Evolutionary conservation across 495 filamentous ascomycete genomes (phyloP).

Genomic region (Neurospora sp.): DNA sequence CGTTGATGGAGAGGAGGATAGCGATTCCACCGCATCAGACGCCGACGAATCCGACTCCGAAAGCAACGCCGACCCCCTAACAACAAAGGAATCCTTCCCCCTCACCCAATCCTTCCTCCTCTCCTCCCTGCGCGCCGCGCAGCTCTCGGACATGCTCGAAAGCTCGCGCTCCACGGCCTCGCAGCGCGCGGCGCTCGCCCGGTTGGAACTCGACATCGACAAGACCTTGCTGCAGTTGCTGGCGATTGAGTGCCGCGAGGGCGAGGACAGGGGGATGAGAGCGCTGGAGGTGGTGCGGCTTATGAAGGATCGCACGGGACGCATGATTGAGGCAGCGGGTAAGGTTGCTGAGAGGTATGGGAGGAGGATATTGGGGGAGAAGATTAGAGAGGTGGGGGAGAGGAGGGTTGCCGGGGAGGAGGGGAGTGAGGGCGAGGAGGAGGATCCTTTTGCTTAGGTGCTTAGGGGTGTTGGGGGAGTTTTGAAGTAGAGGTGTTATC

Average conservation of each 20-base stretch:
- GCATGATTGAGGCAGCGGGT: constrained; percentile 75
- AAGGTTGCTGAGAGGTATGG: constrained; percentile 78
- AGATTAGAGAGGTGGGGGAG: constrained; percentile 74
- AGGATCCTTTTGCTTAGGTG: background rate
- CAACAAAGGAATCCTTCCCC: constrained; percentile 25
- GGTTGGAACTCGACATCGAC: constrained; percentile 71
- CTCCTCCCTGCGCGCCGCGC: constrained; percentile 55
- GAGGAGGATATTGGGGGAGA: constrained; percentile 65
- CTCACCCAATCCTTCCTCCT: constrained; percentile 76
- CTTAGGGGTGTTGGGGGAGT: background rate
- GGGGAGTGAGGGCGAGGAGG: constrained; percentile 10
- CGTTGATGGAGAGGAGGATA: constrained; percentile 23
- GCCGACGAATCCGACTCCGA: constrained; percentile 23
- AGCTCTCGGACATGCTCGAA: constrained; percentile 61
- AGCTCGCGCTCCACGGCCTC: constrained; percentile 40
- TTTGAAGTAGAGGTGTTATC: background rate
- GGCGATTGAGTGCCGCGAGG: constrained; percentile 80
- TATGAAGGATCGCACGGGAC: constrained; percentile 67
- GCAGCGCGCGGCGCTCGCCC: constrained; percentile 58
- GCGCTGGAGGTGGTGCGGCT: constrained; percentile 73
- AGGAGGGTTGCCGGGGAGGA: constrained; percentile 47
- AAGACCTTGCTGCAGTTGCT: constrained; percentile 83
- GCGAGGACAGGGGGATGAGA: constrained; percentile 88
- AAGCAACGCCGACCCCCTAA: constrained; percentile 16
- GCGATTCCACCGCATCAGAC: constrained; percentile 6